Base-by-base conservation (phyloP, 371 early-diverging fungal species). In the Gilbertella persicaria region DNA sequence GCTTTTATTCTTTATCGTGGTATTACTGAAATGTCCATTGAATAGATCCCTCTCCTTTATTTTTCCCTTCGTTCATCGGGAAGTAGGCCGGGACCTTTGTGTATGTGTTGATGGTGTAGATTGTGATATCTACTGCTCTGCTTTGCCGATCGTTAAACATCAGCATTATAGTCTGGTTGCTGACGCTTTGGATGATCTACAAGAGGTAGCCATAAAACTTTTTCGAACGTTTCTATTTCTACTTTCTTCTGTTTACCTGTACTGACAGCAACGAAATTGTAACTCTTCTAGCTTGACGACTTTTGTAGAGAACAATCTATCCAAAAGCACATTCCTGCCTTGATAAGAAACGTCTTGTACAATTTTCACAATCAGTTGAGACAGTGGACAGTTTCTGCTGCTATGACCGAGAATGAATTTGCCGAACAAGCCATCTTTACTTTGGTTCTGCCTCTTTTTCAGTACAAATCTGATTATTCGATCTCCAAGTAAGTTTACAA, bases 401-500 rank as follows among this genome's bases (percentile, higher is more conserved):
- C 23, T 13, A 42, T 42, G n/a, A 42, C 42, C 17, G 42, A 42
- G n/a, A 42, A 21, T 13, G 24, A 42, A 24, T 42, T 42, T 42
- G 10, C 42, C 4, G 42, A 42, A 42, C 42, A 42, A 42, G 42
- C 42, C 14, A 25, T 42, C 12, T 42, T 42, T 25, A 4, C 42
- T 20, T 24, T 42, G 12, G 8, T 42, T 6, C 24, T 24, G n/a
- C 42, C 42, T 13, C 10, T 17, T 24, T 42, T 42, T 42, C 12
- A 16, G 4, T 24, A 9, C n/a, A 42, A 42, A 17, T 25, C 23
- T 5, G 42, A 42, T 21, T 42, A 42, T 20, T 21, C 21, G n/a
- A 42, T 42, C 13, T 42, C 42, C 21, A 42, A 42, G 42, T 42
- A 42, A 4, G 42, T 42, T 14, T n/a, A n/a, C n/a, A n/a, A n/a